Percentiles rank a stretch among this genome's conserved stretches.
phyloP scores from a whole-genome alignment of 202 grass and related monocot genomes.

The Schoenoplectus tabernaemontani region DNA sequence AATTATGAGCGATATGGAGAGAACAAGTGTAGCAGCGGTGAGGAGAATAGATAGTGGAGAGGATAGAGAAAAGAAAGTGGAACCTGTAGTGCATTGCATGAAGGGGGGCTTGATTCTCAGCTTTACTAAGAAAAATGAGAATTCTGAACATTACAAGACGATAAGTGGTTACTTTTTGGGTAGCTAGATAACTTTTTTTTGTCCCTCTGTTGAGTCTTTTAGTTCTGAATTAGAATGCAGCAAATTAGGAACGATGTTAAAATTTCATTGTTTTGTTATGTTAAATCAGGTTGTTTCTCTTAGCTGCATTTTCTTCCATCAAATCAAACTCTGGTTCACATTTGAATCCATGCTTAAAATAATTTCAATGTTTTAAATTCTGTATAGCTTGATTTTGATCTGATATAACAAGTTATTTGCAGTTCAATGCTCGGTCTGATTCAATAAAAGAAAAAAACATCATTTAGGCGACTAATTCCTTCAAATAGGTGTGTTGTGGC shows the following conservation, averaged over 20 bases:
- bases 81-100: constrained; percentile 65
- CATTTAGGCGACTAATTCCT: constrained; percentile 70
- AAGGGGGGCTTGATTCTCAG: constrained; percentile 90
- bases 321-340: not conserved
- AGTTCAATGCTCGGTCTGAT: constrained; percentile 95
- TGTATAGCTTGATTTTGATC: not conserved
- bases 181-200: not conserved
- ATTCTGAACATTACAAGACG: constrained; percentile 87
- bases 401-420: constrained; percentile 16
- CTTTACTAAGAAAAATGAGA: constrained; percentile 77
- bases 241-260: not conserved
- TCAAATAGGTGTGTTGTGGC: constrained; percentile 78
- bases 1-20: too few relatives aligned
- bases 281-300: not conserved
- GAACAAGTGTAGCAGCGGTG: constrained; percentile 41
- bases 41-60: constrained; percentile 1
- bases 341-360: not conserved
- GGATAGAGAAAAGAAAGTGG: constrained; percentile 2
- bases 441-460: constrained; percentile 89
- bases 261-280: not conserved
- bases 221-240: not conserved
- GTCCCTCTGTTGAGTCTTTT: not conserved
- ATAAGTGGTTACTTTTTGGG: constrained; percentile 19
- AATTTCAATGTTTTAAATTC: not conserved
- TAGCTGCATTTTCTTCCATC: not conserved